Conservation (phyloP, 768 basidiomycete genomes). For the Boletus vermiculosoides region DNA sequence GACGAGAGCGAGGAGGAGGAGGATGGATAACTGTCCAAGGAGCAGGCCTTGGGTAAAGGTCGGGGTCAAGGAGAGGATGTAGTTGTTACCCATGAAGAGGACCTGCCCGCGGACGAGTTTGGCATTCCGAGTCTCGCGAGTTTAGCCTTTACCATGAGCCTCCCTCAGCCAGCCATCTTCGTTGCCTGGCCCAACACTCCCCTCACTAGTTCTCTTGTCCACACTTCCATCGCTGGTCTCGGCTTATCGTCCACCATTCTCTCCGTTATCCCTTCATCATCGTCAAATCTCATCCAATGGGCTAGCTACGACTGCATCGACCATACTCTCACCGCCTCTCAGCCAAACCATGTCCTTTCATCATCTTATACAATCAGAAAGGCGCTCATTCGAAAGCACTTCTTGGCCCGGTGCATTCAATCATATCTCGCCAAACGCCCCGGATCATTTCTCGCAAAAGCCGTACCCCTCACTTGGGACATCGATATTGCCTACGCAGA, state of each 20-base stretch:
- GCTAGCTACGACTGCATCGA: constrained; percentile 85
- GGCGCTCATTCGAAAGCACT: constrained; percentile 92
- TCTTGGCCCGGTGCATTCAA: constrained; percentile 71
- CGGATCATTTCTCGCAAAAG: constrained; percentile 49
- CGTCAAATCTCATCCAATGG: constrained; percentile 62
- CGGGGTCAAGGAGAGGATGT: constrained; percentile 72
- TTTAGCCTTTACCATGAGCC: not conserved
- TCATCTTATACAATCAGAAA: constrained; percentile 91
- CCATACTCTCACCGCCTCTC: constrained; percentile 63
- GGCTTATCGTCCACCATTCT: constrained; percentile 32
- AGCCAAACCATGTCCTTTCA: constrained; percentile 54
- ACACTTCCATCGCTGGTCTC: constrained; percentile 38
- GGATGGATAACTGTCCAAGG: constrained; percentile 87
- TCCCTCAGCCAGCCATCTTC: constrained; percentile 32
- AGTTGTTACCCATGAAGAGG: constrained; percentile 40
- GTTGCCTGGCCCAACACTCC: constrained; percentile 56
- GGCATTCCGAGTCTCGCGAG: not conserved
- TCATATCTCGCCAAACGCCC: constrained; percentile 73
- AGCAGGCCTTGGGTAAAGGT: constrained; percentile 96
- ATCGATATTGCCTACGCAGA: constrained; percentile 88
- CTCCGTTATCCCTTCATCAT: constrained; percentile 22
- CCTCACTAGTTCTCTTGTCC: constrained; percentile 50
- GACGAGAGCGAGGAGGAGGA: constrained; percentile 71
- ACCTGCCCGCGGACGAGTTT: not conserved
- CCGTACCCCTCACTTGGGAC: constrained; percentile 75